These are phyloP conservation scores for Diaporthe amygdali DNA, from an alignment of 2,329 filamentous ascomycete genomes.

Conservation along the genomic window DNA sequence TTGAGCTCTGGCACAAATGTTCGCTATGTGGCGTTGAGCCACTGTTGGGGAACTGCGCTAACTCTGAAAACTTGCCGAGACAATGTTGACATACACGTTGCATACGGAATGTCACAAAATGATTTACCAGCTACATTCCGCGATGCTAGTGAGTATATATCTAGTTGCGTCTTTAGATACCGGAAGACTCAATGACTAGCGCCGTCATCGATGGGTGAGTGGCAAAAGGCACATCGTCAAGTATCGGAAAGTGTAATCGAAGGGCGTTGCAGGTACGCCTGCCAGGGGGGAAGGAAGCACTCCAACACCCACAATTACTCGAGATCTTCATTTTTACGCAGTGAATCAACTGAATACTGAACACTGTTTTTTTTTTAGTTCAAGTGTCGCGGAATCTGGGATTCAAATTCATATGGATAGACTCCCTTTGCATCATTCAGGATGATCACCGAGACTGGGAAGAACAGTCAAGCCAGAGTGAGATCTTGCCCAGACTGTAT, in stretches of 20 bases:
- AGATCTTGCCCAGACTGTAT: neutral
- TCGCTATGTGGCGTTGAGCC: neutral
- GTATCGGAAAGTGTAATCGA: too few species aligned
- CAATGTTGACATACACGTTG: neutral
- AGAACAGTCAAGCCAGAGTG: neutral
- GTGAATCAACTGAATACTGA: too few species aligned
- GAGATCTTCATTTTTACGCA: too few species aligned
- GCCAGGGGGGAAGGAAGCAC: too few species aligned
- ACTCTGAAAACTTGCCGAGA: neutral
- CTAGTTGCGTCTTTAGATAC: neutral
- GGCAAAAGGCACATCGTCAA: too few species aligned
- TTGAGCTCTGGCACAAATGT: too few species aligned
- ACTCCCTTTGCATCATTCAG: neutral
- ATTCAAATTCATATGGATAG: neutral
- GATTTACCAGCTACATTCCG: neutral
- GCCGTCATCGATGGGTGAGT: too few species aligned
- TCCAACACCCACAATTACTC: too few species aligned
- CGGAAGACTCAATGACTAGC: too few species aligned
- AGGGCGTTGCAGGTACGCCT: too few species aligned
- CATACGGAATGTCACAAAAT: neutral
- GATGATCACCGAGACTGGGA: neutral
- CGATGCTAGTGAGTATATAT: neutral
- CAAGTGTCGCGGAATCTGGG: neutral
- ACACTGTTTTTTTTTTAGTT: neutral
- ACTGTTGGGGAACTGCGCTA: neutral